Percentiles rank a stretch among this genome's conserved stretches.
Conservation (phyloP, 768 basidiomycete genomes). For the Amanita phalloides region DNA sequence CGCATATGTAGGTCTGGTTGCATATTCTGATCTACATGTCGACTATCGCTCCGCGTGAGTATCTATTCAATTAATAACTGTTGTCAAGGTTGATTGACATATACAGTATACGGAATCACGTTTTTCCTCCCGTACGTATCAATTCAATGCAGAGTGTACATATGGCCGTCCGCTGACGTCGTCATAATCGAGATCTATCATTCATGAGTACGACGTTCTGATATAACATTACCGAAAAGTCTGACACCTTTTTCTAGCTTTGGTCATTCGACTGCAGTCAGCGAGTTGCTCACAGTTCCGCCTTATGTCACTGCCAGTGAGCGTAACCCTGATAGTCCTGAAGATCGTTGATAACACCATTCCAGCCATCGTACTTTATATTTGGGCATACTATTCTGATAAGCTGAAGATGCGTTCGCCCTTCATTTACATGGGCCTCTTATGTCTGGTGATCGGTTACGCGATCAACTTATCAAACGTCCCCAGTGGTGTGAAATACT, state of each 20-base stretch:
- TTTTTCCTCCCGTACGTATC: conserved; percentile 55
- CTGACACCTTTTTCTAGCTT: conserved; percentile 28
- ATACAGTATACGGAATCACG: conserved; percentile 56
- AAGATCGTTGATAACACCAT: not conserved
- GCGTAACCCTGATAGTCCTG: conserved; percentile 11
- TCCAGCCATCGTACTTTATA: conserved; percentile 29
- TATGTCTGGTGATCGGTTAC: conserved; percentile 1
- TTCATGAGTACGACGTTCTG: conserved; percentile 27
- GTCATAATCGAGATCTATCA: conserved; percentile 37
- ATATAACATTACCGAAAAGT: not conserved
- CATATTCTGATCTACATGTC: conserved; percentile 53
- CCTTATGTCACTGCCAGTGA: conserved; percentile 55
- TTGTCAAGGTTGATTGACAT: conserved; percentile 10
- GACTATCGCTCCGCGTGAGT: conserved; percentile 47
- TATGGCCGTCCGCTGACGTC: conserved; percentile 8
- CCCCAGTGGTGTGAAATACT: conserved; percentile 47
- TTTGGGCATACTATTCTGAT: conserved; percentile 52
- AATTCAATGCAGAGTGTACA: conserved; percentile 25
- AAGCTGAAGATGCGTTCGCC: conserved; percentile 23
- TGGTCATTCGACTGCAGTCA: conserved; percentile 43
- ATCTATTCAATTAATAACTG: conserved; percentile 13
- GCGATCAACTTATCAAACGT: not conserved
- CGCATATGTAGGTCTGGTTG: conserved; percentile 40
- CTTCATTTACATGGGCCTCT: not conserved
- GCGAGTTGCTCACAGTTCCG: conserved; percentile 58